Evolutionary conservation across 345 rosid genomes (phyloP).

Genomic region (Camelina neglecta): DNA sequence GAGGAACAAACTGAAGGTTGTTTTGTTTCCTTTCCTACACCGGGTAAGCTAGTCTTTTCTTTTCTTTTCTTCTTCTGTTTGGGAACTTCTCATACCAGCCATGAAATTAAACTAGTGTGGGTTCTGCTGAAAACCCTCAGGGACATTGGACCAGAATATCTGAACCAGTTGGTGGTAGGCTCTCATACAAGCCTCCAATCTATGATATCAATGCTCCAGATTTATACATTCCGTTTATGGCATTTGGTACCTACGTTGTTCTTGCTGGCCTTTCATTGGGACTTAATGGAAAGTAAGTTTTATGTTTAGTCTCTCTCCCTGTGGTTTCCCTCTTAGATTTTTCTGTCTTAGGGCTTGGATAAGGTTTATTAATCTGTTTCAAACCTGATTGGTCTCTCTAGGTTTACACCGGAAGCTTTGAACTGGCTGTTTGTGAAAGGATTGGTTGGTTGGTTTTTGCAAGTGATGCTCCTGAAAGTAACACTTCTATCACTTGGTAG

Average conservation of each 20-base stretch:
- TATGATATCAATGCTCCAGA: conserved; percentile 80
- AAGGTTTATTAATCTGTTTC: neutral
- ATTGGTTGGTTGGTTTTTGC: conserved; percentile 56
- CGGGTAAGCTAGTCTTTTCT: conserved; percentile 44
- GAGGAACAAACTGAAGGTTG: conserved; percentile 59
- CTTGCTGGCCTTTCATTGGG: conserved; percentile 73
- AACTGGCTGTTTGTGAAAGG: conserved; percentile 66
- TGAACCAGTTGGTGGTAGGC: conserved; percentile 72
- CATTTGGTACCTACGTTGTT: conserved; percentile 68
- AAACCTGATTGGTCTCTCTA: neutral
- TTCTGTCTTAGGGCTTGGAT: neutral
- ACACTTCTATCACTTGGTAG: conserved; percentile 55
- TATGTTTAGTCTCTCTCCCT: neutral
- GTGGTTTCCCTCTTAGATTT: neutral
- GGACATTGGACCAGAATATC: conserved; percentile 79
- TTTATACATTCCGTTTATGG: conserved; percentile 78
- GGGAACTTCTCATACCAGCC: neutral
- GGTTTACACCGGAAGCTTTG: conserved; percentile 60
- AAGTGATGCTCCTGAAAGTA: conserved; percentile 56
- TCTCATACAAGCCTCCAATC: conserved; percentile 69
- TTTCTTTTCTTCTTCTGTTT: conserved; percentile 6
- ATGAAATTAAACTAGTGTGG: neutral
- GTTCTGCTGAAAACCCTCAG: conserved; percentile 38
- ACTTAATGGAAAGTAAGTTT: conserved; percentile 62
- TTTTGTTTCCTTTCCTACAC: conserved; percentile 60